A percentile compares a stretch with the other conserved stretches of the same genome.
These are phyloP conservation scores for Colletotrichum sp. DNA, from an alignment of 2,329 filamentous ascomycete genomes.

Conservation along the genomic window DNA sequence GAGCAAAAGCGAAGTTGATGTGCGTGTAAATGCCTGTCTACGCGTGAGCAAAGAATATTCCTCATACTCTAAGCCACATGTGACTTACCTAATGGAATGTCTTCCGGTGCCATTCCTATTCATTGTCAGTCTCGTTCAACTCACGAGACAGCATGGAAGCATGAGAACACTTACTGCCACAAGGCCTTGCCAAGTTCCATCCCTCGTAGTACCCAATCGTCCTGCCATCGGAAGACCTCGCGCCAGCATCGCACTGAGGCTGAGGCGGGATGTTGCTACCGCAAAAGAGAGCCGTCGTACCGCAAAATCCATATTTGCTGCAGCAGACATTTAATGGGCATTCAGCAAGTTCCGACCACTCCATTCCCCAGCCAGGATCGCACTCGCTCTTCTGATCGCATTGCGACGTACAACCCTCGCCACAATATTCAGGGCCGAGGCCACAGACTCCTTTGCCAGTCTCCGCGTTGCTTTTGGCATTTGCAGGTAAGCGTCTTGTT, in stretches of 20 bases:
- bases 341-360: slow-evolving; percentile 25
- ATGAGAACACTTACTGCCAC: not conserved
- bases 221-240: not conserved
- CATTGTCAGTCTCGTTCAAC: not conserved
- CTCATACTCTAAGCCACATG: no score
- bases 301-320: slow-evolving; percentile 19
- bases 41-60: not conserved
- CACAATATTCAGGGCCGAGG: not conserved
- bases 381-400: slow-evolving; percentile 33
- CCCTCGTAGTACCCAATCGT: slow-evolving; percentile 35
- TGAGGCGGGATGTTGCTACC: not conserved
- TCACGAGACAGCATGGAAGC: not conserved
- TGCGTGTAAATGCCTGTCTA: not conserved
- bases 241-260: not conserved
- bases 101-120: not conserved
- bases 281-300: slow-evolving; percentile 20
- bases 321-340: slow-evolving; percentile 42
- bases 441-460: not conserved
- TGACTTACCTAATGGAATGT: not conserved
- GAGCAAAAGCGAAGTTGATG: not conserved
- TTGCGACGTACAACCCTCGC: slow-evolving; percentile 24
- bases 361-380: slow-evolving; percentile 33
- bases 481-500: not conserved
- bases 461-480: not conserved
- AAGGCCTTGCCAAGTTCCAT: slow-evolving; percentile 17